phyloP scores from a whole-genome alignment of 2,329 filamentous ascomycete species.

The Botrytis sinoallii region DNA sequence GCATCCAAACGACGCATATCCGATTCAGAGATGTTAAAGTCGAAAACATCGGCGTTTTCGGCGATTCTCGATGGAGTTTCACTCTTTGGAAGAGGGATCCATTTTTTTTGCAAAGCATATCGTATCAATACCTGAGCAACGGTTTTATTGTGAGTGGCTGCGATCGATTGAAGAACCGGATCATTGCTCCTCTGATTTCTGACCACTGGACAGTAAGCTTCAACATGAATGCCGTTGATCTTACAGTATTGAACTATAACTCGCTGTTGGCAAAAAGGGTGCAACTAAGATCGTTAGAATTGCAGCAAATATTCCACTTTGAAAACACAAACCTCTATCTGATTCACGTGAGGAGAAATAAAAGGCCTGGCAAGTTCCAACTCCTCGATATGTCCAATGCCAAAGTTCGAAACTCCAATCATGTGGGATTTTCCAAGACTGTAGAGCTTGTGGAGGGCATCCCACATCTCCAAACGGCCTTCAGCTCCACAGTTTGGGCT shows the following conservation, averaged over 20 bases:
- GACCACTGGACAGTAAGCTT: slow-evolving; percentile 51
- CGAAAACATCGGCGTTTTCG: slow-evolving; percentile 54
- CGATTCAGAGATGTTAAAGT: slow-evolving; percentile 53
- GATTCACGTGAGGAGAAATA: slow-evolving; percentile 18
- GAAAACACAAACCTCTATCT: slow-evolving; percentile 31
- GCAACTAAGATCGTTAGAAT: slow-evolving; percentile 41
- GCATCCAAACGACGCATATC: slow-evolving; percentile 56
- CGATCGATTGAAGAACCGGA: slow-evolving; percentile 52
- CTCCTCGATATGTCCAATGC: slow-evolving; percentile 20
- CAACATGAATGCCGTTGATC: slow-evolving; percentile 48
- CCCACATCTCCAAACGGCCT: slow-evolving; percentile 15
- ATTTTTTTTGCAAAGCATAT: slow-evolving; percentile 56
- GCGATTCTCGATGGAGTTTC: slow-evolving; percentile 56
- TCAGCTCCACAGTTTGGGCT: background rate
- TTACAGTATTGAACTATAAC: slow-evolving; percentile 50
- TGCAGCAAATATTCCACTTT: background rate
- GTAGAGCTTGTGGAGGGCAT: slow-evolving; percentile 12
- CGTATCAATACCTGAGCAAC: slow-evolving; percentile 65
- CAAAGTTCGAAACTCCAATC: slow-evolving; percentile 19
- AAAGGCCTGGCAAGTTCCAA: background rate
- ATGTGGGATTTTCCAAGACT: background rate
- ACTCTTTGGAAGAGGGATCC: slow-evolving; percentile 67
- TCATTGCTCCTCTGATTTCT: slow-evolving; percentile 57
- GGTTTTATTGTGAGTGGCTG: slow-evolving; percentile 56
- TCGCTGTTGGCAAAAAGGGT: slow-evolving; percentile 64